A percentile compares a stretch with the other conserved stretches of the same genome.
Conservation (phyloP, 192 early-diverging fungal genomes). For the Gaertneriomyces sp. region DNA sequence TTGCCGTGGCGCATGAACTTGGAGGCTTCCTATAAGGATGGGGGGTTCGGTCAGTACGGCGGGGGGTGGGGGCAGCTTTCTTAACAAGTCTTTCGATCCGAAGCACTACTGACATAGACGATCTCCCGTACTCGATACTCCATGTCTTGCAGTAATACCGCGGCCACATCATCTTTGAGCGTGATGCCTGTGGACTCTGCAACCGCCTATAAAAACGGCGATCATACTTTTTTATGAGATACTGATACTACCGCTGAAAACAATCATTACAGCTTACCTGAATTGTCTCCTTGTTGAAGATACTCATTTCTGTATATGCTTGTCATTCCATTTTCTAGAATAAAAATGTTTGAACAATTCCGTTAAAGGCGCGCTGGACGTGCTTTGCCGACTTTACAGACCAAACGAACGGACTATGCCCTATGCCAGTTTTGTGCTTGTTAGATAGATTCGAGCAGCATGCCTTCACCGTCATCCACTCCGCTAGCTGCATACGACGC, state of each 20-base stretch:
- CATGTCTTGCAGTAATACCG: constrained; percentile 81
- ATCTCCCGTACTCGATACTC: constrained; percentile 95
- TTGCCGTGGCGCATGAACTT: constrained; percentile 98
- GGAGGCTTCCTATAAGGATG: constrained; percentile 66
- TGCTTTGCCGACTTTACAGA: too few relatives aligned
- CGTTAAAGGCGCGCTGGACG: too few relatives aligned
- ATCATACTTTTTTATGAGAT: constrained; percentile 2
- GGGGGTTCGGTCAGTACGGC: neutral
- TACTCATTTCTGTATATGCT: constrained; percentile 14
- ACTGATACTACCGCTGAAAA: neutral
- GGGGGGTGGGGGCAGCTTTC: neutral
- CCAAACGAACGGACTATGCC: too few relatives aligned
- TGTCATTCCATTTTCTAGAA: too few relatives aligned
- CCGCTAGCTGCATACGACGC: too few relatives aligned
- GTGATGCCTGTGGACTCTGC: constrained; percentile 82
- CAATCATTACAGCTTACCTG: constrained; percentile 36
- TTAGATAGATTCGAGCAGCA: too few relatives aligned
- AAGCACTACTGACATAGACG: constrained; percentile 53
- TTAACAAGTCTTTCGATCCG: neutral
- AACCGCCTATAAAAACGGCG: constrained; percentile 35
- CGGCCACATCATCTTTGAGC: constrained; percentile 83
- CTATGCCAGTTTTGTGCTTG: too few relatives aligned
- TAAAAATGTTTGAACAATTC: too few relatives aligned
- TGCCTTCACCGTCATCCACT: too few relatives aligned
- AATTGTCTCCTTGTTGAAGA: constrained; percentile 58